These are phyloP conservation scores for Kodamaea ohmeri DNA, from an alignment of 1,139 yeast species.

Conservation along the genomic window DNA sequence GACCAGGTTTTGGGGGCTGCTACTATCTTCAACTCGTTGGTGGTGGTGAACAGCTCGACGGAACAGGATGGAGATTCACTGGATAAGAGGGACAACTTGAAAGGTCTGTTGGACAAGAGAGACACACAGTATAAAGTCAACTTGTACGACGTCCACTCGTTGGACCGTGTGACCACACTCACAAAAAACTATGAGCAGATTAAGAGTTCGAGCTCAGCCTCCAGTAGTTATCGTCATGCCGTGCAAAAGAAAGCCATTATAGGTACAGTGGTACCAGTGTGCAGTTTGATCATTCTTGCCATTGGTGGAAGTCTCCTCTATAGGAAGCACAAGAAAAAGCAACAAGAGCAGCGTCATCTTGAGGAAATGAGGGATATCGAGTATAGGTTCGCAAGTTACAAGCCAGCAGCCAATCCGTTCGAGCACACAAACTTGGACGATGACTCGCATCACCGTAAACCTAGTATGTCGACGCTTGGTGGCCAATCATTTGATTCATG, in stretches of 20 bases:
- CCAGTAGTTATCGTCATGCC: conserved; percentile 7
- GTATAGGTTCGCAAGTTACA: conserved; percentile 34
- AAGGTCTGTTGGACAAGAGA: too few species aligned
- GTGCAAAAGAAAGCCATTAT: conserved; percentile 31
- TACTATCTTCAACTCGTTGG: conserved; percentile 42
- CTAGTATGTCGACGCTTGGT: conserved; percentile 39
- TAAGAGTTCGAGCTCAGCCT: conserved; percentile 10
- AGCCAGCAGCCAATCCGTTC: conserved; percentile 11
- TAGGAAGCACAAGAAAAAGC: conserved; percentile 19
- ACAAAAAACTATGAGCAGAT: conserved; percentile 14
- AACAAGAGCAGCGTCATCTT: conserved; percentile 10
- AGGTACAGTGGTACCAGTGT: conserved; percentile 37
- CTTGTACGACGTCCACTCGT: conserved; percentile 26
- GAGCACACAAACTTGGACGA: conserved; percentile 4
- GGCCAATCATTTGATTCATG: conserved; percentile 43
- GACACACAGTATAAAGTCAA: conserved; percentile 20
- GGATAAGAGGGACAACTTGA: too few species aligned
- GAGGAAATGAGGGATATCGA: conserved; percentile 31
- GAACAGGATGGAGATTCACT: conserved; percentile 13
- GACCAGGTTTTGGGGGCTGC: conserved; percentile 40
- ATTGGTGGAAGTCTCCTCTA: conserved; percentile 4
- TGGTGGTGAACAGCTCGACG: conserved; percentile 28
- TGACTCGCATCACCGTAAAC: conserved; percentile 18
- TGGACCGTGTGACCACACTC: conserved; percentile 23
- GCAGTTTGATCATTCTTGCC: conserved; percentile 16